These are phyloP conservation scores for Cinnamomum micranthum DNA, from an alignment of 164 flowering plant species.

Conservation along the genomic window DNA sequence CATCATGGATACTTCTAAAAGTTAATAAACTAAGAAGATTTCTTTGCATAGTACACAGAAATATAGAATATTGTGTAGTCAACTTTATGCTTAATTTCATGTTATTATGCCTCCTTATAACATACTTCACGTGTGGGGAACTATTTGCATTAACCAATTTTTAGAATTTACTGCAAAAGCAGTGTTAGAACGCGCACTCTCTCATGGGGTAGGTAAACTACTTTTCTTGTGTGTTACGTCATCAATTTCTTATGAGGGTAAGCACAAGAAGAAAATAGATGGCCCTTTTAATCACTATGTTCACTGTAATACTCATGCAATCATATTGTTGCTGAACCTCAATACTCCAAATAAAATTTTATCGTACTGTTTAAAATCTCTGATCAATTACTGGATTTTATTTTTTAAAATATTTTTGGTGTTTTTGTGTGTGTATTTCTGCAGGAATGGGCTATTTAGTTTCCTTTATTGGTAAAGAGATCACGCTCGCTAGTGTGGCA, in stretches of 20 bases:
- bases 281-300: no score
- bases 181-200: no score
- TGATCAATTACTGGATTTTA: background rate
- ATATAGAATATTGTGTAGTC: background rate
- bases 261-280: background rate
- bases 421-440: slow-evolving; percentile 1
- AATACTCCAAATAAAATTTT: background rate
- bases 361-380: no score
- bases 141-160: background rate
- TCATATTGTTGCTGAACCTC: background rate
- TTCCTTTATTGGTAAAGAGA: slow-evolving; percentile 52
- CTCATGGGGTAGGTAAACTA: no score
- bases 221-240: no score
- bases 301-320: no score
- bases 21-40: no score
- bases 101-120: background rate
- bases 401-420: no score
- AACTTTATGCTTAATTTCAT: background rate
- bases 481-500: slow-evolving; percentile 55
- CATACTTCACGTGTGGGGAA: background rate
- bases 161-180: background rate
- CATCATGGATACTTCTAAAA: no score
- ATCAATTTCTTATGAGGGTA: background rate
- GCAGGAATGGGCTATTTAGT: slow-evolving; percentile 74
- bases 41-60: background rate